Base-by-base conservation (phyloP, 345 rosid species). In the Microthlaspi erraticum region DNA sequence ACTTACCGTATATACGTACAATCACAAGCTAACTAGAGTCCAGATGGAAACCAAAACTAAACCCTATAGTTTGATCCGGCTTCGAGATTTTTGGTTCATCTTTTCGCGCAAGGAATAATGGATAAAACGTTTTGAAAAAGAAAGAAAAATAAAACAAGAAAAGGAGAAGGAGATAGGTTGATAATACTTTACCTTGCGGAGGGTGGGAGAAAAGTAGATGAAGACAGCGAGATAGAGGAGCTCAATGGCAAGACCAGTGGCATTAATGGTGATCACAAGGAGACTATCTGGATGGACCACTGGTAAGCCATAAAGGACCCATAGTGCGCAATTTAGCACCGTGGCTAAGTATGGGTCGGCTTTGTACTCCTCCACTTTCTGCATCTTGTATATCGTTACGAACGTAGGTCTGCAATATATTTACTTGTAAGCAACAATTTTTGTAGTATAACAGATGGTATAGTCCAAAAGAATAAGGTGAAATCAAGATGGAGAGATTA, bases 281-380 rank as follows among this genome's bases (percentile, higher is more conserved):
- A 72, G 49, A 64, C 83, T 81, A 64, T 81, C 79, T 1, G 88
- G 88, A 6, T 78, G 68, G 60, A 86, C 86, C 26, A 86, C 26
- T 60, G 90, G 90, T 44, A 84, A 62, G 12, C 88, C 90, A 59
- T 86, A 86, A 52, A 82, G 57, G 3, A 79, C 71, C 90, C 88
- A 86, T 2, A 82, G 8, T 73, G 56, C 53, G 20, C 90, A 86
- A 10, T 86, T 86, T 59, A 82, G 64, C 5, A 74, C 74, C 1
- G 90, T 70, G 54, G 88, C 86, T 34, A 86, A 48, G 69, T 86
- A 86, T 0, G 90, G 88, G 6, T 83, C 86, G n/a, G 85, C 81
- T 72, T 77, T 82, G 70, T 80, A 86, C 56, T 77, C 80, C 60
- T 81, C 86, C 66, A 84, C 88, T 12, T 79, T 39, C 68, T 71